These are phyloP conservation scores for Candida hungchunana DNA, from an alignment of 805 yeast species.

Conservation along the genomic window DNA sequence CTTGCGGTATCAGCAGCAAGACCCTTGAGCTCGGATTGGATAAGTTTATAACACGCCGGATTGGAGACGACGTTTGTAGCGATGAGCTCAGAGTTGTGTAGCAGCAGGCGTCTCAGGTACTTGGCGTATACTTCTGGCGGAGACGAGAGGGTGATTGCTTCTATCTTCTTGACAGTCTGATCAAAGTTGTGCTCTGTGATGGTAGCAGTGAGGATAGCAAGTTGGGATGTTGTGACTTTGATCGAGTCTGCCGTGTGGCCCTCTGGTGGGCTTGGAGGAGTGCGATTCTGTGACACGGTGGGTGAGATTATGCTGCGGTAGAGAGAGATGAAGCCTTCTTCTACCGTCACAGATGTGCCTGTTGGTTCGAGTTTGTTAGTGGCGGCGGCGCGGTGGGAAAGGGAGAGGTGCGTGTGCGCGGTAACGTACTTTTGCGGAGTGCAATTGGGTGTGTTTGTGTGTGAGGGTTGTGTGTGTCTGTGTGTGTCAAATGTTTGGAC, in stretches of 20 bases:
- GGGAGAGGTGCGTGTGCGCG: background rate
- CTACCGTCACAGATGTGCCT: conserved; percentile 2
- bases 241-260: conserved; percentile 18
- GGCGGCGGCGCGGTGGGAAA: background rate
- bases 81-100: conserved; percentile 27
- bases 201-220: conserved; percentile 46
- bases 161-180: conserved; percentile 40
- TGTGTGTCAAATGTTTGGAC: too few relatives aligned
- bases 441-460: too few relatives aligned
- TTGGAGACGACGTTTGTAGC: conserved; percentile 21
- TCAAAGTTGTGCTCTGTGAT: conserved; percentile 38
- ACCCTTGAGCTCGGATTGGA: conserved; percentile 24
- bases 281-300: conserved; percentile 3
- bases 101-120: conserved; percentile 31
- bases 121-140: conserved; percentile 31
- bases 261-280: conserved; percentile 17
- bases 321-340: background rate
- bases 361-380: background rate
- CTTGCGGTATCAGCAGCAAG: conserved; percentile 15
- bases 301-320: conserved; percentile 2
- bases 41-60: conserved; percentile 16
- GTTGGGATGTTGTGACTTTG: conserved; percentile 45
- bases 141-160: conserved; percentile 37
- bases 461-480: too few relatives aligned
- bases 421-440: too few relatives aligned